phyloP scores from a whole-genome alignment of 176 grass and related monocot genomes.

The Alopecurus myosuroides region DNA sequence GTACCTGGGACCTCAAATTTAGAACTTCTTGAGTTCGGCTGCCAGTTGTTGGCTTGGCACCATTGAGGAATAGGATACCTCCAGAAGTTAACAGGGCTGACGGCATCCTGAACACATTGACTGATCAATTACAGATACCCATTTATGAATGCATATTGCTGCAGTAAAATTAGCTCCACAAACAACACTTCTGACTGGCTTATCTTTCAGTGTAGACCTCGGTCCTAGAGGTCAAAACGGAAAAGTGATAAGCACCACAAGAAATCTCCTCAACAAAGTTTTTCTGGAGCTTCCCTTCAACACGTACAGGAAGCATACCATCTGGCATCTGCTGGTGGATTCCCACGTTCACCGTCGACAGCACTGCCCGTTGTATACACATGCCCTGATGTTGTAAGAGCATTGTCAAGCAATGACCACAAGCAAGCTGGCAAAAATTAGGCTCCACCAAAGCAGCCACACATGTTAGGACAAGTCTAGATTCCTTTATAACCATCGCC shows the following conservation, averaged over 20 bases:
- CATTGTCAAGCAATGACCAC: constrained; percentile 86
- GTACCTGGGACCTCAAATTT: constrained; percentile 85
- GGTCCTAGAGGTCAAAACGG: constrained; percentile 82
- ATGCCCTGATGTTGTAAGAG: constrained; percentile 90
- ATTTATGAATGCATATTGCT: constrained; percentile 99
- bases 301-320: constrained; percentile 68
- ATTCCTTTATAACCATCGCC: constrained; percentile 96
- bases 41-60: constrained; percentile 49
- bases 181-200: constrained; percentile 92
- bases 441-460: constrained; percentile 93
- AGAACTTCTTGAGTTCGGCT: constrained; percentile 60
- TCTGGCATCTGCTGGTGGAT: constrained; percentile 75
- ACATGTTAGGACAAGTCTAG: constrained; percentile 78
- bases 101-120: constrained; percentile 97
- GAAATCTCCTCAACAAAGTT: constrained; percentile 98
- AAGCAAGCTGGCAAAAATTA: constrained; percentile 97
- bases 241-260: constrained; percentile 95
- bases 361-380: constrained; percentile 91
- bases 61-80: constrained; percentile 37
- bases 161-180: constrained; percentile 98
- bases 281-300: constrained; percentile 92
- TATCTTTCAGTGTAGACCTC: constrained; percentile 97
- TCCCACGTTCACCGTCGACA: constrained; percentile 91
- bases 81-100: constrained; percentile 82
- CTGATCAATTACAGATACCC: constrained; percentile 93